Conservation (phyloP, 2,329 filamentous ascomycete species). For the Tolypocladium guangdongense region DNA sequence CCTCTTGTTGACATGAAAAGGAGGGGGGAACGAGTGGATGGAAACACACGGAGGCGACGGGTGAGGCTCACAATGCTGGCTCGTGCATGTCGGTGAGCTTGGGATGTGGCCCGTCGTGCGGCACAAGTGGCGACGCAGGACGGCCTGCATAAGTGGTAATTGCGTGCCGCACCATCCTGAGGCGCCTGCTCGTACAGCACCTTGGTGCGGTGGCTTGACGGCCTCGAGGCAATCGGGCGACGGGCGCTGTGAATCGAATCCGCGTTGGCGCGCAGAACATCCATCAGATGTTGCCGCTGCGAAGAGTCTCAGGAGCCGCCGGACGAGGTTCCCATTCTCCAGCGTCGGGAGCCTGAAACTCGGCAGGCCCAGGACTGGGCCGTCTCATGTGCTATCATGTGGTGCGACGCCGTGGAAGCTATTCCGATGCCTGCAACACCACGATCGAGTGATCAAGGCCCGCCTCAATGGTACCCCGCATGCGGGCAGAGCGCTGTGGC, state of each 20-base stretch:
- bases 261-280: background rate
- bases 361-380: background rate
- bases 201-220: background rate
- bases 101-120: background rate
- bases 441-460: background rate
- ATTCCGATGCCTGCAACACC: background rate
- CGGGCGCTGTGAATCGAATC: background rate
- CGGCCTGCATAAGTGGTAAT: background rate
- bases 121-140: background rate
- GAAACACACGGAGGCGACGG: background rate
- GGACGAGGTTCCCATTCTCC: background rate
- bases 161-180: background rate
- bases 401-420: background rate
- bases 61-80: background rate
- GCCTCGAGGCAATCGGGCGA: background rate
- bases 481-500: background rate
- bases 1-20: background rate
- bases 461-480: background rate
- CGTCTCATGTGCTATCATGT: background rate
- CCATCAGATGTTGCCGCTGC: background rate
- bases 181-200: background rate
- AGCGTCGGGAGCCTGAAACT: background rate
- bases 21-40: background rate
- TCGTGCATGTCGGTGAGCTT: constrained; percentile 4
- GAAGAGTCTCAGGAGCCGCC: background rate